Evolutionary conservation across 495 filamentous ascomycete species (phyloP).

Genomic region (Aspergillus coremiiformis): DNA sequence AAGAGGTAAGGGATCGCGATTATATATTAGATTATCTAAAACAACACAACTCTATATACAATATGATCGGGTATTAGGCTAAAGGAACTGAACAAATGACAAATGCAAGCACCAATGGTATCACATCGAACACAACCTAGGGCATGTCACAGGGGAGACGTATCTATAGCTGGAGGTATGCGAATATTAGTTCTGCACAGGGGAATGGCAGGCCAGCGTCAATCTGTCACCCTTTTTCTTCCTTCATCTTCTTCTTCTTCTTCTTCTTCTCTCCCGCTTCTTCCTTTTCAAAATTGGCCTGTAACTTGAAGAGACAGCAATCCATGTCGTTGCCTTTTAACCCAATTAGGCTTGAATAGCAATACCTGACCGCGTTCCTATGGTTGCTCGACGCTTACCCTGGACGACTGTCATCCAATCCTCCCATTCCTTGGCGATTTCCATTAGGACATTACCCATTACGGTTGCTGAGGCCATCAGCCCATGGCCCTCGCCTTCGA

Average conservation of each 20-base stretch:
- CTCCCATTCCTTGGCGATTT: constrained; percentile 92
- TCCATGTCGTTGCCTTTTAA: not conserved
- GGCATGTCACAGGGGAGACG: not conserved
- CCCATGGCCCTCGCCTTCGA: constrained; percentile 91
- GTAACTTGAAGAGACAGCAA: not conserved
- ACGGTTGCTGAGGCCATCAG: constrained; percentile 91
- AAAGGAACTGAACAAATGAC: not conserved
- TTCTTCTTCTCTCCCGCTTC: not conserved
- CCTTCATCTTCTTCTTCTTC: not conserved
- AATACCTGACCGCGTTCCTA: constrained; percentile 19
- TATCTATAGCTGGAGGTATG: constrained; percentile 11
- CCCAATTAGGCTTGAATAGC: constrained; percentile 10
- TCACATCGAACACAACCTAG: not conserved
- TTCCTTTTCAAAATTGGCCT: not conserved
- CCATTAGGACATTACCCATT: constrained; percentile 87
- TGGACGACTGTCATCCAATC: constrained; percentile 70
- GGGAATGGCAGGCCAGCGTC: not conserved
- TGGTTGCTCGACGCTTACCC: constrained; percentile 37
- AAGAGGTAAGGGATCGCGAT: not conserved
- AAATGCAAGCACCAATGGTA: not conserved
- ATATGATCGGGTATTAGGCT: not conserved
- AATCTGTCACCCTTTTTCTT: not conserved
- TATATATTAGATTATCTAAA: not conserved
- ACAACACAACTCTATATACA: not conserved
- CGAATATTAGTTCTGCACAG: not conserved